These are phyloP conservation scores for Talaromyces pinophilus DNA, from an alignment of 2,329 filamentous ascomycete genomes.

Conservation along the genomic window DNA sequence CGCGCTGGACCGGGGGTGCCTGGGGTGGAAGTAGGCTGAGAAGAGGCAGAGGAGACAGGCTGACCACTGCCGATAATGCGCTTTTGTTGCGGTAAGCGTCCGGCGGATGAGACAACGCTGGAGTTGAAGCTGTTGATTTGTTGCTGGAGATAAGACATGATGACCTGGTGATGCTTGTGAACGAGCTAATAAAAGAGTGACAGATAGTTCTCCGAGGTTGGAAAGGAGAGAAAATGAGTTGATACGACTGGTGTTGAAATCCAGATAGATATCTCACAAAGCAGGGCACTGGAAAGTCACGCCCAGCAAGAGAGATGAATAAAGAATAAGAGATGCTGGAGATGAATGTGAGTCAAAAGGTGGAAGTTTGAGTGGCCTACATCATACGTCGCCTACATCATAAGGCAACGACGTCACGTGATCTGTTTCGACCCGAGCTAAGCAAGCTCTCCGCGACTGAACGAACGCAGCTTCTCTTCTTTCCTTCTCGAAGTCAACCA, in stretches of 20 bases:
- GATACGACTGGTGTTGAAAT: not conserved
- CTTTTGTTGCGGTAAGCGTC: conserved; percentile 60
- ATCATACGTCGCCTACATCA: not conserved
- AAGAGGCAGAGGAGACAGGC: conserved; percentile 57
- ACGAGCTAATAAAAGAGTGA: conserved; percentile 17
- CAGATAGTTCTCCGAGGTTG: conserved; percentile 5
- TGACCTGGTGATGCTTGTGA: conserved; percentile 26
- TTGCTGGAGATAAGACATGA: conserved; percentile 67
- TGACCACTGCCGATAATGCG: conserved; percentile 51
- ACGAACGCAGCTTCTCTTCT: conserved; percentile 4
- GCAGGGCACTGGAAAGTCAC: not conserved
- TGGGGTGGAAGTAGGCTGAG: conserved; percentile 49
- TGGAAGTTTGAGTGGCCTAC: not conserved
- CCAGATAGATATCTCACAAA: not conserved
- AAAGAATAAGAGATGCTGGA: not conserved
- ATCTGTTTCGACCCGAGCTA: not conserved
- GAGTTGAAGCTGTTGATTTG: conserved; percentile 65
- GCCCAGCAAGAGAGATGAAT: not conserved
- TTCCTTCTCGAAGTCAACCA: conserved; percentile 13
- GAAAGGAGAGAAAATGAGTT: conserved; percentile 5
- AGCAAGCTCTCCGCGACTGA: conserved; percentile 12
- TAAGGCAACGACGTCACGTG: conserved; percentile 1
- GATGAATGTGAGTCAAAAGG: not conserved
- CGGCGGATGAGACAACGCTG: conserved; percentile 63
- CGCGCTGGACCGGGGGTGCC: conserved; percentile 46